These are phyloP conservation scores for Polygonum aviculare DNA, from an alignment of 148 eudicot genomes.

Conservation along the genomic window DNA sequence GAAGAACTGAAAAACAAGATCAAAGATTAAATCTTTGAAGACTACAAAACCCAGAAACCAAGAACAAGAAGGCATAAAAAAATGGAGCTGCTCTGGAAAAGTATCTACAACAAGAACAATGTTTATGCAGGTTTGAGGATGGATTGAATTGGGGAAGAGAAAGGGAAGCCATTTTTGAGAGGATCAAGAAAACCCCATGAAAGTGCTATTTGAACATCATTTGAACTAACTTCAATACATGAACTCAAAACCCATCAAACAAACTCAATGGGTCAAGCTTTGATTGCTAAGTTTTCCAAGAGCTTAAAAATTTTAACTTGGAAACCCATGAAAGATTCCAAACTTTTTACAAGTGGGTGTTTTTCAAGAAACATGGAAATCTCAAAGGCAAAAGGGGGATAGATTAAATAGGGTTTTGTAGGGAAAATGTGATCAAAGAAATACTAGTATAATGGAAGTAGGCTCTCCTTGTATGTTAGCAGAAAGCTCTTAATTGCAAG, in stretches of 20 bases:
- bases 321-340: conserved; percentile 7
- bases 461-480: neutral
- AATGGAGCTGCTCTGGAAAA: conserved; percentile 5
- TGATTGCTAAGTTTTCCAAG: neutral
- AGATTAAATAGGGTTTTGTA: conserved; percentile 1
- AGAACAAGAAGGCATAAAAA: conserved; percentile 11
- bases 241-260: too few relatives aligned
- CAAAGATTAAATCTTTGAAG: neutral
- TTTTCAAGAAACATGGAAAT: conserved; percentile 1
- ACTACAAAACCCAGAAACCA: conserved; percentile 8
- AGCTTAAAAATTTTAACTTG: neutral
- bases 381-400: neutral
- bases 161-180: neutral
- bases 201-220: neutral
- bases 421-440: neutral
- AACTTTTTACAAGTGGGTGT: neutral
- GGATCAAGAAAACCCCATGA: neutral
- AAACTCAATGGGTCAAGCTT: too few relatives aligned
- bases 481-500: conserved; percentile 65
- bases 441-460: neutral
- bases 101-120: neutral
- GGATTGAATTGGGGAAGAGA: neutral
- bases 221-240: neutral
- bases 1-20: conserved; percentile 10
- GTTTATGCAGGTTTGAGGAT: neutral